These are phyloP conservation scores for Mycothermus thermophilus DNA, from an alignment of 495 filamentous ascomycete species.

Conservation along the genomic window DNA sequence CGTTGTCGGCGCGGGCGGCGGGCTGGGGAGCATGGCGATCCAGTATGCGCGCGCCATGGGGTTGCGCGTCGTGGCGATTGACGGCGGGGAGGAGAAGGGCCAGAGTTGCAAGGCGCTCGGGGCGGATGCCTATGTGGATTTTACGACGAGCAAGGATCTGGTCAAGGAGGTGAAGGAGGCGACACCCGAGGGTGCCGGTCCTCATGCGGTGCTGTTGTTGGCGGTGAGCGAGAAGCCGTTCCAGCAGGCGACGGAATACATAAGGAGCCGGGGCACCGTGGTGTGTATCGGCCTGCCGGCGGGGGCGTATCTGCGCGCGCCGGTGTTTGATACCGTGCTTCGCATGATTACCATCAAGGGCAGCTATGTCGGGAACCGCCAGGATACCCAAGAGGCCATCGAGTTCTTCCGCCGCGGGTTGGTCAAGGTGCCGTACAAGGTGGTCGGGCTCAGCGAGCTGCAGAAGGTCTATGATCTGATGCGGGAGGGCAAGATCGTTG, in stretches of 20 bases:
- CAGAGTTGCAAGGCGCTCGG: conserved; percentile 54
- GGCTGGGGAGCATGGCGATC: conserved; percentile 65
- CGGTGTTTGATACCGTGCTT: conserved; percentile 75
- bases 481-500: conserved; percentile 66
- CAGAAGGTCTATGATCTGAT: conserved; percentile 63
- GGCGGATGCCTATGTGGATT: conserved; percentile 64
- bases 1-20: conserved; percentile 81
- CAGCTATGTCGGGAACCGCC: conserved; percentile 79
- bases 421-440: conserved; percentile 79
- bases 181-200: conserved; percentile 65
- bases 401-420: conserved; percentile 76
- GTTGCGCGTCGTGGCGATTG: conserved; percentile 61
- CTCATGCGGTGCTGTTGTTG: conserved; percentile 76
- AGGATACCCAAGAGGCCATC: conserved; percentile 71
- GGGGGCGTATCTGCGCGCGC: conserved; percentile 60
- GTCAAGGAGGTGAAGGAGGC: conserved; percentile 67
- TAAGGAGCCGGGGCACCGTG: conserved; percentile 63
- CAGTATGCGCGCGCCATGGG: conserved; percentile 91
- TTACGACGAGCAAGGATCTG: conserved; percentile 55
- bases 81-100: conserved; percentile 65
- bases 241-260: conserved; percentile 76
- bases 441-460: conserved; percentile 60
- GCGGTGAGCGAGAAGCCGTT: conserved; percentile 83
- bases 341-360: conserved; percentile 86
- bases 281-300: conserved; percentile 80